Evolutionary conservation across 1,284 basidiomycete genomes (phyloP), one percentile per base, ranked within the genome.

Genomic region (Naganishia albida): DNA sequence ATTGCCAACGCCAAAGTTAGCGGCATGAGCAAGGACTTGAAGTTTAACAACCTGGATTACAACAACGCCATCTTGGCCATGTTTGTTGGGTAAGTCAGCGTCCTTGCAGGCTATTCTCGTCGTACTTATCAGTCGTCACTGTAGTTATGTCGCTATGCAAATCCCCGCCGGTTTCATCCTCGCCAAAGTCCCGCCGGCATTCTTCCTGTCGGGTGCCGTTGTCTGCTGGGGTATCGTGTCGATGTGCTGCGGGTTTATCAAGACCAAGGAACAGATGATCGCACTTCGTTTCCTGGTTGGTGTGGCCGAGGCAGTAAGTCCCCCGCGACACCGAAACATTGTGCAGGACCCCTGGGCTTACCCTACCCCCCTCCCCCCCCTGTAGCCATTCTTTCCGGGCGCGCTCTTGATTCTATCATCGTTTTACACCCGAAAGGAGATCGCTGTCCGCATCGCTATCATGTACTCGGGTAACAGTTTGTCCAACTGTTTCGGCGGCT

Each of bases 391-490:
- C 70, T 72, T 72, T 63, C 73, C 73, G 10, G 77, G 76, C 4
- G 77, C 77, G 0, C 59, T 80, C 8, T 74, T 76, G 49, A 64
- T 78, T 43, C 62, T 80, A 16, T 77, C 75, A 3, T 70, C 68
- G 26, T 77, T 75, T 57, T 79, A 79, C 67, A 74, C 72, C 2
- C 73, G 76, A 23, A 74, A 72, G 34, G 75, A 78, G 64, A 71
- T 80, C 46, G 75, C 73, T 0, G 69, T 72, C 2, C 69, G 78
- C 23, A 75, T 75, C 7, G 74, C 76, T 3, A 62, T 77, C 25
- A 69, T 78, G 15, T 78, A 75, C 64, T 72, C 72, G 1, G 74
- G 72, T 1, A 65, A 62, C 23, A 69, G 69, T 50, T 60, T 75
- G 48, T 67, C 66, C 34, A 74, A 73, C 56, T 59, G 64, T 60